These are phyloP conservation scores for Fusarium globosum DNA, from an alignment of 2,329 filamentous ascomycete genomes.

Conservation along the genomic window DNA sequence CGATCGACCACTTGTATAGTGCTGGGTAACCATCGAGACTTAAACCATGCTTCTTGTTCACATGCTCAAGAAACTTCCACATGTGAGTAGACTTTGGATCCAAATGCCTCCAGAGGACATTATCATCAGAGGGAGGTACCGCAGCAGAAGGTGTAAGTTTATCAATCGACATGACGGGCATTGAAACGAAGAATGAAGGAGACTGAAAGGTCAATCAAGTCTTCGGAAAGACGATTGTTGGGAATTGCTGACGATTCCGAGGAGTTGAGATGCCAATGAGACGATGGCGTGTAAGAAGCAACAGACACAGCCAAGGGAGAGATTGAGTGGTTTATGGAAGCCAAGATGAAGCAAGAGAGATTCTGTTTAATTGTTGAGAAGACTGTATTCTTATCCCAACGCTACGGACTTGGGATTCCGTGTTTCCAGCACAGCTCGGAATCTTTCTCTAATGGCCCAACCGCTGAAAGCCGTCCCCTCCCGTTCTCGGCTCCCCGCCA, in stretches of 20 bases:
- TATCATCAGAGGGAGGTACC: constrained; percentile 34
- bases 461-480: constrained; percentile 44
- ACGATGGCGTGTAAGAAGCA: neutral
- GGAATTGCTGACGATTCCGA: constrained; percentile 19
- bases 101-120: constrained; percentile 78
- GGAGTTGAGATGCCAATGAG: constrained; percentile 3
- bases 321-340: constrained; percentile 3
- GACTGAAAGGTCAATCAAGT: neutral
- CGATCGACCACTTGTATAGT: constrained; percentile 88
- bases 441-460: constrained; percentile 26
- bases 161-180: constrained; percentile 44
- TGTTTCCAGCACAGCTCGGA: constrained; percentile 28
- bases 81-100: constrained; percentile 75
- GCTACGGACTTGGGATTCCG: constrained; percentile 29
- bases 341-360: constrained; percentile 4
- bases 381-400: constrained; percentile 18
- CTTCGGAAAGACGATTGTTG: constrained; percentile 9
- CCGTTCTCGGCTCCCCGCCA: constrained; percentile 39
- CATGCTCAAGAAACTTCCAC: constrained; percentile 74
- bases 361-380: constrained; percentile 10
- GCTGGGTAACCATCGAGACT: constrained; percentile 74
- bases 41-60: constrained; percentile 75
- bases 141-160: constrained; percentile 37
- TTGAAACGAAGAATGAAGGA: constrained; percentile 11
- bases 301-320: neutral